Conservation (phyloP, 1,284 basidiomycete species). For the Austropuccinia psidii region DNA sequence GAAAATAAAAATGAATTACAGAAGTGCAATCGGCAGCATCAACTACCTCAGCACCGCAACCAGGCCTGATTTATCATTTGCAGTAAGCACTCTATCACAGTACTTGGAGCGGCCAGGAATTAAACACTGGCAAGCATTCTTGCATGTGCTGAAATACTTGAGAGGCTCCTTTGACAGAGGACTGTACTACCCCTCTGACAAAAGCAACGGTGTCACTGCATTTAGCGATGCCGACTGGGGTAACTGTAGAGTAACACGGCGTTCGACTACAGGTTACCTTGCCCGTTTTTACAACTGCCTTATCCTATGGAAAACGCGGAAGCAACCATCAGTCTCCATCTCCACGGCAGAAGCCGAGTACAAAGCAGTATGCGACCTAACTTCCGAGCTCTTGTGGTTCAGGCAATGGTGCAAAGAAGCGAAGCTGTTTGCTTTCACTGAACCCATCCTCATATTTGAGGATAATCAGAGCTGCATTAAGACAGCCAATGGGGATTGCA, state of each 20-base stretch:
- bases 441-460: too few relatives aligned
- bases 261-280: not conserved
- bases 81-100: not conserved
- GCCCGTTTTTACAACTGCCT: not conserved
- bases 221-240: constrained; percentile 20
- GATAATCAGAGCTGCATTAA: too few relatives aligned
- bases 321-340: not conserved
- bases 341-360: not conserved
- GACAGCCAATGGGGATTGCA: too few relatives aligned
- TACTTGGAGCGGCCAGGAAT: not conserved
- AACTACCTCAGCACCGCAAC: not conserved
- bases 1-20: not conserved
- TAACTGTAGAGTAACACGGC: not conserved
- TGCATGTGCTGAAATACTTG: not conserved
- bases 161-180: not conserved
- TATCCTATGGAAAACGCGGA: not conserved
- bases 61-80: not conserved
- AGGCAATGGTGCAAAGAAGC: too few relatives aligned
- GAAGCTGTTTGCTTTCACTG: too few relatives aligned
- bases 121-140: not conserved
- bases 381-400: not conserved
- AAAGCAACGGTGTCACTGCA: not conserved
- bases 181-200: not conserved
- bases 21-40: not conserved
- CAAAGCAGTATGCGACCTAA: not conserved